Evolutionary conservation across 2,329 filamentous ascomycete genomes (phyloP).

Genomic region (Botrytis aclada): DNA sequence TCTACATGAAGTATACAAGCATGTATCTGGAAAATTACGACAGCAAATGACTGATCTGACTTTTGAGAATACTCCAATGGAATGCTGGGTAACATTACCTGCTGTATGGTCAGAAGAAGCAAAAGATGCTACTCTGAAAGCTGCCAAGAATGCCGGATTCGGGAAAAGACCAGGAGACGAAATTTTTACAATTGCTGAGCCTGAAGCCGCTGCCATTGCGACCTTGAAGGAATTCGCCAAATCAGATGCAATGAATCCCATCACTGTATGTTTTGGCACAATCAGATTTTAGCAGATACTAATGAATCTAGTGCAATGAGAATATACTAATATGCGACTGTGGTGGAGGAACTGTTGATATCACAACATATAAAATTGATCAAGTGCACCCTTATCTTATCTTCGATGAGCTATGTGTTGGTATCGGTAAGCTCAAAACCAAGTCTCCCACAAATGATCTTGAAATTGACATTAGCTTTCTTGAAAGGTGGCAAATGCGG

Average conservation of each 20-base stretch:
- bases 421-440: too few relatives aligned
- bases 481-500: conserved; percentile 34
- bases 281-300: too few relatives aligned
- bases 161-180: conserved; percentile 22
- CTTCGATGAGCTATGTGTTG: conserved; percentile 29
- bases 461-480: too few relatives aligned
- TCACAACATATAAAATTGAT: conserved; percentile 30
- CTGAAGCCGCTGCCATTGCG: conserved; percentile 32
- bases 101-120: conserved; percentile 33
- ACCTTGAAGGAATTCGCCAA: conserved; percentile 23
- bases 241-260: conserved; percentile 17
- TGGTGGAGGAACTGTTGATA: conserved; percentile 32
- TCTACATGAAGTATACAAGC: conserved; percentile 24
- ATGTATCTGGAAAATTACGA: conserved; percentile 20
- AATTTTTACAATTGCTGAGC: conserved; percentile 32
- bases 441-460: too few relatives aligned
- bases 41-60: conserved; percentile 21
- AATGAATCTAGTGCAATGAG: conserved; percentile 21
- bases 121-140: conserved; percentile 28
- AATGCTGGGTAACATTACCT: conserved; percentile 33
- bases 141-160: conserved; percentile 30
- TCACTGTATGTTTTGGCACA: too few relatives aligned
- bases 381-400: conserved; percentile 23
- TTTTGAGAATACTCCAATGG: conserved; percentile 26
- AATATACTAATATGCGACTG: conserved; percentile 32